These are phyloP conservation scores for Malus hybrid DNA, from an alignment of 331 rosid species.

Conservation along the genomic window DNA sequence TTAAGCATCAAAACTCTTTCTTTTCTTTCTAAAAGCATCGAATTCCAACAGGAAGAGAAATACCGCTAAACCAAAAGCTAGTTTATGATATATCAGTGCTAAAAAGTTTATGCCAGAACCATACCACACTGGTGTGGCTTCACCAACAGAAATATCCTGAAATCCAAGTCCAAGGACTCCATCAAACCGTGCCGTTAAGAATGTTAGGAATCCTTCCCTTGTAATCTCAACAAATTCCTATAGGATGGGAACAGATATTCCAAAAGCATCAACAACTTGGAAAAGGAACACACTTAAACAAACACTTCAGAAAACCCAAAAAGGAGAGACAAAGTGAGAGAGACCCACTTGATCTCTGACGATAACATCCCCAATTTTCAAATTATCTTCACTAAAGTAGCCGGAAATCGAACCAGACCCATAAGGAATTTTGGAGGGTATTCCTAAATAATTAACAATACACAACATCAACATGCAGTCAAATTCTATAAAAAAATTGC, in stretches of 20 bases:
- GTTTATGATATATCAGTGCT: not conserved
- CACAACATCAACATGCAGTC: not conserved
- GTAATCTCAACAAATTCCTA: conserved; percentile 65
- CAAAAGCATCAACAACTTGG: conserved; percentile 1
- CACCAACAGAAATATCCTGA: conserved; percentile 42
- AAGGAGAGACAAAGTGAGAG: not conserved
- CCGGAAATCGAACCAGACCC: conserved; percentile 57
- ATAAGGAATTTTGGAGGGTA: conserved; percentile 61
- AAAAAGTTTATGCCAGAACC: not conserved
- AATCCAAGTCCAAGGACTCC: conserved; percentile 86
- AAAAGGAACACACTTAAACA: not conserved
- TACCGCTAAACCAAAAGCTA: not conserved
- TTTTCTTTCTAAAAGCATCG: not conserved
- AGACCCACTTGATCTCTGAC: conserved; percentile 53
- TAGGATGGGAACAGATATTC: conserved; percentile 11
- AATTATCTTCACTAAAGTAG: conserved; percentile 60
- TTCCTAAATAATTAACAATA: conserved; percentile 32
- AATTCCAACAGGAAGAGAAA: not conserved
- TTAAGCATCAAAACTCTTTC: not conserved
- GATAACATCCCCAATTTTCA: conserved; percentile 48
- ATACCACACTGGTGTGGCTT: conserved; percentile 72
- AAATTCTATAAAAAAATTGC: not conserved
- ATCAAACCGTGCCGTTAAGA: conserved; percentile 48
- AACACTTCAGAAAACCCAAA: not conserved
- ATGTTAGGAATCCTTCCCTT: conserved; percentile 43